Conservation (phyloP, 345 rosid species). For the Lumnitzera racemosa region DNA sequence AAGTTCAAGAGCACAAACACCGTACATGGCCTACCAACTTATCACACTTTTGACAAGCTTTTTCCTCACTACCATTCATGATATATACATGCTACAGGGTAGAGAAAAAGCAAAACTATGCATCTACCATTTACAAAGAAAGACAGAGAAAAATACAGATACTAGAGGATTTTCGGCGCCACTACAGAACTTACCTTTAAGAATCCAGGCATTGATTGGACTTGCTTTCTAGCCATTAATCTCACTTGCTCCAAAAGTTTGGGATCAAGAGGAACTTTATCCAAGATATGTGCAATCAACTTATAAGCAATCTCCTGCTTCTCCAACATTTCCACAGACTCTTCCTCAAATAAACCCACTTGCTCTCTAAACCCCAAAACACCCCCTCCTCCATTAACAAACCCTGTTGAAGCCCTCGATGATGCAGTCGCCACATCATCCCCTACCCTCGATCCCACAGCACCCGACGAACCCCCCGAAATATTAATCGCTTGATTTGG, state of each 20-base stretch:
- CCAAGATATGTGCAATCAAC: conserved; percentile 67
- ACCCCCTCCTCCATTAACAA: conserved; percentile 50
- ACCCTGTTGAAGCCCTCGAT: conserved; percentile 26
- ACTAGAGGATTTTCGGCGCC: too few relatives aligned
- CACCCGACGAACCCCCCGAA: conserved; percentile 12
- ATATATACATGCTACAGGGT: too few relatives aligned
- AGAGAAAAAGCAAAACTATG: neutral
- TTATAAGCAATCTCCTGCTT: conserved; percentile 85
- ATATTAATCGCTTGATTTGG: conserved; percentile 39
- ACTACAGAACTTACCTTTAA: conserved; percentile 55
- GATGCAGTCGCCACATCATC: conserved; percentile 13
- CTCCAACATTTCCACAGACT: conserved; percentile 78
- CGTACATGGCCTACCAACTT: too few relatives aligned
- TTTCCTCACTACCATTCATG: too few relatives aligned
- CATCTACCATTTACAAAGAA: conserved; percentile 1
- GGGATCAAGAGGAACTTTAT: conserved; percentile 52
- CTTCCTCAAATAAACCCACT: conserved; percentile 77
- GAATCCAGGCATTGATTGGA: conserved; percentile 82
- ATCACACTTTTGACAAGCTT: too few relatives aligned
- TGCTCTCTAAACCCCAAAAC: conserved; percentile 49
- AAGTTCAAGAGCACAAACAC: too few relatives aligned
- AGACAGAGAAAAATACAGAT: conserved; percentile 1
- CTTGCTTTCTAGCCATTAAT: conserved; percentile 71
- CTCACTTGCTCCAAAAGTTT: conserved; percentile 79
- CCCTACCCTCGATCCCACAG: conserved; percentile 5